Conservation (phyloP, 805 yeast species). For the Candida insectalens region DNA sequence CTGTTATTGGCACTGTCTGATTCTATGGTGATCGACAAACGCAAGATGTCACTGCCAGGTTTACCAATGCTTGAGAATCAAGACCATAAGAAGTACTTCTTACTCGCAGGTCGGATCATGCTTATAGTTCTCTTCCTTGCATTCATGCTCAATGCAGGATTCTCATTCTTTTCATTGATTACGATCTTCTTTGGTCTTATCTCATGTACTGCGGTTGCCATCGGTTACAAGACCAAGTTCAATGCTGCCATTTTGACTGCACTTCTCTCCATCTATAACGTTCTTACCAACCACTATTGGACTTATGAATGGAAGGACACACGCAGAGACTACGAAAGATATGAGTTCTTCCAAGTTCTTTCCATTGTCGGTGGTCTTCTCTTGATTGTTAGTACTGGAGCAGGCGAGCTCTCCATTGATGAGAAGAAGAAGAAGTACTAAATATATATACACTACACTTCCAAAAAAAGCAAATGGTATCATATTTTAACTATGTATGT, state of each 20-base stretch:
- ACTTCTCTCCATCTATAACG: constrained; percentile 65
- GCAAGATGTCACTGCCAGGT: constrained; percentile 61
- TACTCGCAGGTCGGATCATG: constrained; percentile 81
- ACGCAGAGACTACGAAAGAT: constrained; percentile 79
- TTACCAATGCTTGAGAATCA: constrained; percentile 62
- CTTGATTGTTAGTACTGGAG: constrained; percentile 89
- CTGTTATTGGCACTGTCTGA: constrained; percentile 80
- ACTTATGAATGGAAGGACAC: constrained; percentile 57
- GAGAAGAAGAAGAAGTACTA: constrained; percentile 71
- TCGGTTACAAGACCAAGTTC: constrained; percentile 89
- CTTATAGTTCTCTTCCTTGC: constrained; percentile 79
- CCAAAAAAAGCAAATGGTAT: background rate
- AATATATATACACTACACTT: background rate
- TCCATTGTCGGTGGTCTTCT: constrained; percentile 92
- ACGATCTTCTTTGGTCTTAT: constrained; percentile 61
- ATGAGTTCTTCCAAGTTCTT: constrained; percentile 90
- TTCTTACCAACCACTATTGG: constrained; percentile 86
- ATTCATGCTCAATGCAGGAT: constrained; percentile 66
- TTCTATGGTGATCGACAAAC: constrained; percentile 68
- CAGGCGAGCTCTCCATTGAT: constrained; percentile 87
- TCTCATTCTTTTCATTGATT: constrained; percentile 57
- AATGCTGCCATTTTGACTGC: constrained; percentile 67
- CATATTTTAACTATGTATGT: background rate
- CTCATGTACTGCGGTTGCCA: constrained; percentile 67
- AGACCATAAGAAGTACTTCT: constrained; percentile 66